Evolutionary conservation across 2,329 filamentous ascomycete genomes (phyloP), one percentile per base, ranked within the genome.

Genomic region (Paraconiothyrium sp.): DNA sequence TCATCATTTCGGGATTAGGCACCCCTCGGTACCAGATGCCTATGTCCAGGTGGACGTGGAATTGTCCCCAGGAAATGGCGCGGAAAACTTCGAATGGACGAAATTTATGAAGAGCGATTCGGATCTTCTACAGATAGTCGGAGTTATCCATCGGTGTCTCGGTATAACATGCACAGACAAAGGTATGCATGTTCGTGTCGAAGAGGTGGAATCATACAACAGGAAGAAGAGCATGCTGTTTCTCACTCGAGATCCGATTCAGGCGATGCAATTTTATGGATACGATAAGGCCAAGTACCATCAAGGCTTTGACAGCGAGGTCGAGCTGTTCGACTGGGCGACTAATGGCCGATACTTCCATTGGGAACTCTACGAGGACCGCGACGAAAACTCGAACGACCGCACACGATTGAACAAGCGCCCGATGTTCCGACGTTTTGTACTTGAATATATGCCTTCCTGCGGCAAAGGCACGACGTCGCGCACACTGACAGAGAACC

Each of bases 1-100:
- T 1, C 73, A 75, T 16, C 78, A 74, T 52, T 80, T 87, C 48
- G 89, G 89, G 0, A 77, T 92, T 2, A 83, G 81, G 0, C 66
- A 76, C 35, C 71, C 72, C 1, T 57, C 64, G 1, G 54, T 66
- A 27, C 43, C 46, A 14, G 65, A 65, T n/a, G 64, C 68, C 1
- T 85, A 83, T 69, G 84, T 92, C 4, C 92, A 95, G 68, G 82
- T 94, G 30, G 92, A 95, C 71, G 74, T 94, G 1, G 83, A 86
- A 34, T 73, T 89, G 27, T 88, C 84, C 59, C 68, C 79, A 22
- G 72, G 72, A n/a, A 62, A 69, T n/a, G 65, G 63, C 4, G 58
- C 56, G 1, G 74, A 76, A 1, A 64, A 78, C 0, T 57, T 83
- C 86, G 64, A 80, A 34, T 94, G 91, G 91, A 82, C 84, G 41